Evolutionary conservation across 2,329 filamentous ascomycete genomes (phyloP).

Genomic region (Alternaria consortialis): DNA sequence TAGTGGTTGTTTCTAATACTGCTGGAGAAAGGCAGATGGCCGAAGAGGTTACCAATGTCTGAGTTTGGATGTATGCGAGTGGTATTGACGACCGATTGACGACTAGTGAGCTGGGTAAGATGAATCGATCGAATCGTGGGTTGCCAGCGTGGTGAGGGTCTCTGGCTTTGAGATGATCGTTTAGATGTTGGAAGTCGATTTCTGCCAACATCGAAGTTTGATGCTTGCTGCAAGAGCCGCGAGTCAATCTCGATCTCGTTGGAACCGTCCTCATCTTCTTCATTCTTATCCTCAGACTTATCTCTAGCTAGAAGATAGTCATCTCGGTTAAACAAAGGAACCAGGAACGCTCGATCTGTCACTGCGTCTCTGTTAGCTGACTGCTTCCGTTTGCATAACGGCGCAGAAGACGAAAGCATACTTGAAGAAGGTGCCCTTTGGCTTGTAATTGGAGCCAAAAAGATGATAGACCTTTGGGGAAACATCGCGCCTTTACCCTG

Average conservation of each 20-base stretch:
- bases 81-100: constrained; percentile 31
- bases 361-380: background rate
- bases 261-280: constrained; percentile 5
- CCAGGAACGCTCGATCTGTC: constrained; percentile 19
- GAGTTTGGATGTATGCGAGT: constrained; percentile 34
- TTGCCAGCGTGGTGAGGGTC: constrained; percentile 12
- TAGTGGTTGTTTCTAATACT: constrained; percentile 20
- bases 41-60: constrained; percentile 27
- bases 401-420: constrained; percentile 10
- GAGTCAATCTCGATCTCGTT: constrained; percentile 24
- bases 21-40: constrained; percentile 28
- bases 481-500: constrained; percentile 7
- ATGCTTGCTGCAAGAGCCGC: constrained; percentile 14
- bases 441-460: constrained; percentile 18
- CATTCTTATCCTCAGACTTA: constrained; percentile 23
- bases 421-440: constrained; percentile 14
- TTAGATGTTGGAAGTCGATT: constrained; percentile 22
- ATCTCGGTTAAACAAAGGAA: constrained; percentile 30
- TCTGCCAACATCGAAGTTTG: constrained; percentile 9
- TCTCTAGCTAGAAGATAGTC: constrained; percentile 27
- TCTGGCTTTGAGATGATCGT: constrained; percentile 15
- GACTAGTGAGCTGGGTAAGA: constrained; percentile 27
- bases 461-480: constrained; percentile 18
- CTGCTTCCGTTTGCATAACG: constrained; percentile 20
- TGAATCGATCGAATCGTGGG: constrained; percentile 20